Base-by-base conservation (phyloP, 1,139 yeast genomes). In the Suhomyces anneliseae region DNA sequence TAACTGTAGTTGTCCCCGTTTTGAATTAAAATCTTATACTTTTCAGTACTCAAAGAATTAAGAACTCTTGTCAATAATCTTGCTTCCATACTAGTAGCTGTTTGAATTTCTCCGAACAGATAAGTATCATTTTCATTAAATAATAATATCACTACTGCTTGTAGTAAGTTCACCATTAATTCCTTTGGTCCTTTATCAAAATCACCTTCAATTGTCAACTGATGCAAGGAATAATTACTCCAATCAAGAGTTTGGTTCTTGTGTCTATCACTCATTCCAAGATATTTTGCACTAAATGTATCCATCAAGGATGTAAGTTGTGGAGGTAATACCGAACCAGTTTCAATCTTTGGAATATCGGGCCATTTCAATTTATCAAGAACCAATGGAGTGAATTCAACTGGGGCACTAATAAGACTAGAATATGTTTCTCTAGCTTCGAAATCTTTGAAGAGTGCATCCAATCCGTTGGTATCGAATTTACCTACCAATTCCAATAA, bases 291-390 rank as follows among this genome's bases (percentile, higher is more conserved):
- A 2, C 49, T 41, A 38, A 56, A 57, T 12, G 47, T 48, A 33
- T 50, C 54, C 39, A 57, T 39, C 8, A 48, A 11, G 4, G 39
- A n/a, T 5, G 51, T 11, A 24, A 54, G 49, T 8, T 39, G 36
- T 2, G 38, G 14, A 6, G 58, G 58, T 24, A 56, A 42, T 3
- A 38, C 33, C 1, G 58, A 38, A 7, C 58, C 59, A 1, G 54
- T 40, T 14, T 61, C 65, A 32, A 50, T 56, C 26, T 62, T 62
- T 2, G 79, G 78, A 9, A 73, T 62, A 34, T 69, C 77, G 0
- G 79, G 78, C 80, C 80, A 75, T 42, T 61, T 55, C 34, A 64
- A 61, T 52, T 65, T 65, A 44, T 68, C 71, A 39, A 75, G 61
- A 2, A 74, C 58, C 40, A 72, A 51, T 0, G 74, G 72, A 34